Evolutionary conservation across 179 eudicot species (phyloP).

Genomic region (Spinacia oleracea): DNA sequence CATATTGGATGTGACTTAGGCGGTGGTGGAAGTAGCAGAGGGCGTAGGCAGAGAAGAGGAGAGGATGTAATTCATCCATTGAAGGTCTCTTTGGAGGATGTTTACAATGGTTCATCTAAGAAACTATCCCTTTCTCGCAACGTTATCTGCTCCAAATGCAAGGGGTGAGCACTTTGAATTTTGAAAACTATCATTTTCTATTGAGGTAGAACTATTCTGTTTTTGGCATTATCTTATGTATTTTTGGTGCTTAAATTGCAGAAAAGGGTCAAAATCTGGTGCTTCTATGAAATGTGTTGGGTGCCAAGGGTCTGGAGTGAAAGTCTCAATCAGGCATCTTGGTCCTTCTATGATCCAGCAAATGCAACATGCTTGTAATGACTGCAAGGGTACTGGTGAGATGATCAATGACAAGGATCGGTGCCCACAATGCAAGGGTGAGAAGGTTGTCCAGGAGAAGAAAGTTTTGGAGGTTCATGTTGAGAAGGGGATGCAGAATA

Average conservation of each 20-base stretch:
- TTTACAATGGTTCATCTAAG: constrained; percentile 42
- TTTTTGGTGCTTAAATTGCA: constrained; percentile 21
- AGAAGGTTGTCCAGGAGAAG: constrained; percentile 60
- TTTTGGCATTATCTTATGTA: not conserved
- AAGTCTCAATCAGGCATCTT: constrained; percentile 58
- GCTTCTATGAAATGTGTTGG: constrained; percentile 61
- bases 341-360: constrained; percentile 67
- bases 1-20: constrained; percentile 1
- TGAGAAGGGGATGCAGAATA: constrained; percentile 63
- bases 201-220: not conserved
- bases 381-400: constrained; percentile 66
- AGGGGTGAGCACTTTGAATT: constrained; percentile 30
- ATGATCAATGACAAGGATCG: constrained; percentile 57
- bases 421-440: constrained; percentile 60
- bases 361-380: constrained; percentile 68
- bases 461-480: constrained; percentile 63
- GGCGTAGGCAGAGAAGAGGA: constrained; percentile 45
- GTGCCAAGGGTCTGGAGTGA: constrained; percentile 63
- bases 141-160: constrained; percentile 48
- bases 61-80: constrained; percentile 44
- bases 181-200: not conserved
- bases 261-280: constrained; percentile 69
- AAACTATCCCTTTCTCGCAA: constrained; percentile 45
- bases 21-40: constrained; percentile 41
- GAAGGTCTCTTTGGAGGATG: constrained; percentile 41